Evolutionary conservation across 305 asterid genomes (phyloP), one percentile per base, ranked within the genome.

Genomic region (Fraxinus albicans): DNA sequence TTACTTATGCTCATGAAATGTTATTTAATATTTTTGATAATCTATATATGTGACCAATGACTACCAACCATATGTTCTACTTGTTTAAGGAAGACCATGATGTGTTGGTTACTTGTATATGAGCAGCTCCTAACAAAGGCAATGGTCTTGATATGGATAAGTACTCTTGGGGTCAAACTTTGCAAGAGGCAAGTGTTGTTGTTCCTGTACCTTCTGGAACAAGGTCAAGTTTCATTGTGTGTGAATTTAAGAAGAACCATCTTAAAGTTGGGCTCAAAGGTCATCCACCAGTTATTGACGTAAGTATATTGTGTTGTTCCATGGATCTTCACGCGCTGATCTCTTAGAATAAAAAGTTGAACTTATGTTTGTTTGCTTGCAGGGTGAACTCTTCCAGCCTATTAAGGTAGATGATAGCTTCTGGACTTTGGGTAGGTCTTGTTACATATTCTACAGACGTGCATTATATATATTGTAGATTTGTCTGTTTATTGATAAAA

Each of bases 71-170:
- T 60, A 12, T 31, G 29, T 21, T 60, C 21, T 38, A n/a, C 27
- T 77, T 33, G 9, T 38, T 21, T 63, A 44, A 19, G 47, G 23
- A 31, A 29, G 42, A 63, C 53, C 63, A 19, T 74, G 60, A 8
- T 79, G 42, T 38, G 8, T 53, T 53, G 74, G 38, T 47, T 55
- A 27, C 23, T 50, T 63, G 67, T 76, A 6, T 55, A 21, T 79
- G 33, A 55, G 55, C 53, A 76, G 42, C 60, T 23, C 93, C 93
- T 33, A 92, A 91, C 87, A 86, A 84, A 44, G 82, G 75, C 58
- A 92, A 92, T 77, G 96, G 96, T n/a, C 90, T 92, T n/a, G 93
- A 92, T 47, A 88, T 92, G 91, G 91, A 92, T 0, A 91, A 85
- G 9, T 87, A 89, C 79, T 65, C 89, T 42, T 91, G 94, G 91